These are phyloP conservation scores for Colletotrichum phormii DNA, from an alignment of 2,329 filamentous ascomycete species.

Conservation along the genomic window DNA sequence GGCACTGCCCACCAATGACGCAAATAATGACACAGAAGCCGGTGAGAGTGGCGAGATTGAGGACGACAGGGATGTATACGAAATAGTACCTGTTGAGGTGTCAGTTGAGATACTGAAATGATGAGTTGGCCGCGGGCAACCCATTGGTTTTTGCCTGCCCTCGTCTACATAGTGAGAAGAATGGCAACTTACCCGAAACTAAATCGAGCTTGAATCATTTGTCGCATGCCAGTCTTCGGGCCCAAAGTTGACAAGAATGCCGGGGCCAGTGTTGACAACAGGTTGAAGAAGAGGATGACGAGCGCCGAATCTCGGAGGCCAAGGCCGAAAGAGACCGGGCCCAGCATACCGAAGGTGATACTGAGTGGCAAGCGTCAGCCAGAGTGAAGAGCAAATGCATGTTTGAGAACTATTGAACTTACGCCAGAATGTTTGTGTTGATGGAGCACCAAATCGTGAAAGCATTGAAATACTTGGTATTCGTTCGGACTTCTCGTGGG, in stretches of 20 bases:
- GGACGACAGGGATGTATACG: slow-evolving; percentile 42
- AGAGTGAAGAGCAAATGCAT: neutral
- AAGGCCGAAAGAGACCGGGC: slow-evolving; percentile 55
- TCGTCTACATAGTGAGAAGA: neutral
- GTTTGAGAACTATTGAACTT: slow-evolving; percentile 33
- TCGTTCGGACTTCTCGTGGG: slow-evolving; percentile 43
- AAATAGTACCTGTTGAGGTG: slow-evolving; percentile 35
- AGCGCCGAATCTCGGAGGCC: slow-evolving; percentile 55
- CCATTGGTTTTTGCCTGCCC: too few relatives aligned
- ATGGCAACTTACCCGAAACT: slow-evolving; percentile 36
- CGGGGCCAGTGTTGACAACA: slow-evolving; percentile 51
- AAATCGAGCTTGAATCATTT: slow-evolving; percentile 59
- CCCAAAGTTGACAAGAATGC: slow-evolving; percentile 56
- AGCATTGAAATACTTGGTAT: slow-evolving; percentile 45
- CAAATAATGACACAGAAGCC: slow-evolving; percentile 61
- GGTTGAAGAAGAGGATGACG: slow-evolving; percentile 59
- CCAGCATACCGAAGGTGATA: slow-evolving; percentile 56
- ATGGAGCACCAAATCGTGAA: slow-evolving; percentile 47
- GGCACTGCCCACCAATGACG: slow-evolving; percentile 58
- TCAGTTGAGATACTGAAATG: neutral
- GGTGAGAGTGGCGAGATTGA: slow-evolving; percentile 60
- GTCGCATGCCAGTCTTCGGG: slow-evolving; percentile 58
- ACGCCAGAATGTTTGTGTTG: slow-evolving; percentile 47
- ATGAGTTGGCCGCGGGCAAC: neutral
- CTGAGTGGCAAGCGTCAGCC: slow-evolving; percentile 40